phyloP scores from a whole-genome alignment of 441 rosid genomes.

The Breynia disticha region DNA sequence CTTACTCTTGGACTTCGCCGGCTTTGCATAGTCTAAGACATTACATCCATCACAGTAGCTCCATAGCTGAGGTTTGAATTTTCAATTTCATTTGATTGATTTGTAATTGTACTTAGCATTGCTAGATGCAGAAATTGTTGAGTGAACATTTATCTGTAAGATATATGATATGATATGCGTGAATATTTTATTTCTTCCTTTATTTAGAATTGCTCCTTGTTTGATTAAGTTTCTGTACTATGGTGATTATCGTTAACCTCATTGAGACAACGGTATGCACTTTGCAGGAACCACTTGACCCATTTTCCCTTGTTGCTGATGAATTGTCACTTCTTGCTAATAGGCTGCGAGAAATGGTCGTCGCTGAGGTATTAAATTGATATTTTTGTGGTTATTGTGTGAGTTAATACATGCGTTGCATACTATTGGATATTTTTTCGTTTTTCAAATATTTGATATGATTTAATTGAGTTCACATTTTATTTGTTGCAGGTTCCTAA shows the following conservation, averaged over 20 bases:
- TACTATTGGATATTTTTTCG: constrained; percentile 6
- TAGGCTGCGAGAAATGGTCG: constrained; percentile 72
- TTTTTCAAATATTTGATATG: constrained; percentile 9
- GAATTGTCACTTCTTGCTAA: constrained; percentile 67
- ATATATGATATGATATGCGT: too few relatives aligned
- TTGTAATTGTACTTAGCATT: background rate
- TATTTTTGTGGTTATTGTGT: too few relatives aligned
- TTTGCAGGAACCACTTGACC: constrained; percentile 81
- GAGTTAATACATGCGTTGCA: too few relatives aligned
- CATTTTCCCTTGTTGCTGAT: constrained; percentile 93
- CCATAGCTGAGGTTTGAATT: constrained; percentile 56
- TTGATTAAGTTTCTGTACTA: background rate
- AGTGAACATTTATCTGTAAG: too few relatives aligned
- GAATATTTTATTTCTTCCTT: too few relatives aligned
- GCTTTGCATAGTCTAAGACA: constrained; percentile 31
- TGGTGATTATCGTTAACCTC: too few relatives aligned
- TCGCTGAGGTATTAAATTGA: constrained; percentile 59
- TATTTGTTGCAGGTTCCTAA: constrained; percentile 78
- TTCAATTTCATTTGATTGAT: background rate
- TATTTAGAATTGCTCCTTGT: background rate
- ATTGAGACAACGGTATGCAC: background rate
- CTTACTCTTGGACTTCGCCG: constrained; percentile 37
- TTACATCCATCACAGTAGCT: constrained; percentile 68
- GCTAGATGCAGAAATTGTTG: too few relatives aligned
- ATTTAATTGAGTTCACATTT: constrained; percentile 10